phyloP scores from a whole-genome alignment of 1,139 yeast genomes.

The Pichia norvegensis region DNA sequence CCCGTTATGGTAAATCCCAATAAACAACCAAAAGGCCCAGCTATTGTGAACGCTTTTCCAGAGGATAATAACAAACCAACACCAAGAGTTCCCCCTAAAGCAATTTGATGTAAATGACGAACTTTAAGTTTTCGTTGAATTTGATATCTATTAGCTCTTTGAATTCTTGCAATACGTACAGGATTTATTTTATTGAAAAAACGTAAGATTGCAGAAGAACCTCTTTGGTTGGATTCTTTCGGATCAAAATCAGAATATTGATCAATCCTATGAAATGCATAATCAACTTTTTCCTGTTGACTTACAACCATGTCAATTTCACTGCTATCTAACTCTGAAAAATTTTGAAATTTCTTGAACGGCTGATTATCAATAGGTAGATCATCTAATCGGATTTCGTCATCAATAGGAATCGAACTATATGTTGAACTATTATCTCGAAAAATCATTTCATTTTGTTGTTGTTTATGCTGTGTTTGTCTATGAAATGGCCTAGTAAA shows the following conservation, averaged over 20 bases:
- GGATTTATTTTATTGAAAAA: constrained; percentile 11
- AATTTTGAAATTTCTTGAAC: constrained; percentile 6
- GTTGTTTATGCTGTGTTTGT: not conserved
- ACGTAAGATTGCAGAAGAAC: not conserved
- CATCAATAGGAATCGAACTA: constrained; percentile 17
- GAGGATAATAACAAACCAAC: constrained; percentile 71
- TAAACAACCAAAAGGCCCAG: constrained; percentile 78
- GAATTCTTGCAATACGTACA: constrained; percentile 13
- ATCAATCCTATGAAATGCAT: constrained; percentile 21
- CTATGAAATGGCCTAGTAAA: not conserved
- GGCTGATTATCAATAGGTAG: constrained; percentile 25
- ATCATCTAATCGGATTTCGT: constrained; percentile 17
- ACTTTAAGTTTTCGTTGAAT: constrained; percentile 53
- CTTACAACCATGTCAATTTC: constrained; percentile 24
- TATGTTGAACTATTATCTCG: constrained; percentile 8
- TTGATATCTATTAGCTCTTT: constrained; percentile 22
- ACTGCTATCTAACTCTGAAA: not conserved
- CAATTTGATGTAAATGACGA: constrained; percentile 73
- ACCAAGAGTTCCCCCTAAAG: constrained; percentile 77
- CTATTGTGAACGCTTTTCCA: constrained; percentile 70
- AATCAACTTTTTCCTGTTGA: constrained; percentile 25
- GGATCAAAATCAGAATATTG: constrained; percentile 13
- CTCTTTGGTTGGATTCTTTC: not conserved
- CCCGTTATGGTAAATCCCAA: constrained; percentile 67
- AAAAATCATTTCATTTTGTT: constrained; percentile 3